phyloP scores from a whole-genome alignment of 2,329 filamentous ascomycete genomes.

The Coniochaeta sp. region DNA sequence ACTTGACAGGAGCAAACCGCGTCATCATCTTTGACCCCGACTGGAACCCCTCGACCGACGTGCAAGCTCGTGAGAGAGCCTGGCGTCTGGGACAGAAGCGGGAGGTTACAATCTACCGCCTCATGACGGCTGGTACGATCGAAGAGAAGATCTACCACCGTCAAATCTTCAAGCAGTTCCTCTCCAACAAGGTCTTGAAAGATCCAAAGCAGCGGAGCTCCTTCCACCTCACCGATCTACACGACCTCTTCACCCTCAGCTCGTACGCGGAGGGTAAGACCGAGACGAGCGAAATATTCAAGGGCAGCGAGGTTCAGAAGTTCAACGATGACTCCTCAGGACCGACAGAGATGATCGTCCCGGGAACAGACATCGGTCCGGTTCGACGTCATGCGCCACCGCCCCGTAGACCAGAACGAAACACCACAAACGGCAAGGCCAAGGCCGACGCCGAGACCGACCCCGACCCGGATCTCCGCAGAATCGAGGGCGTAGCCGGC shows the following conservation, averaged over 20 bases:
- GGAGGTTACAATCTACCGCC: slow-evolving; percentile 89
- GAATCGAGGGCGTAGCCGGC: slow-evolving; percentile 48
- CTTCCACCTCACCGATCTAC: slow-evolving; percentile 82
- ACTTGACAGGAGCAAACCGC: slow-evolving; percentile 87
- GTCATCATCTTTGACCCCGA: slow-evolving; percentile 99
- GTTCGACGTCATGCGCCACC: too few relatives aligned
- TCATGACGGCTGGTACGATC: slow-evolving; percentile 98
- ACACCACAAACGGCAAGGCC: too few relatives aligned
- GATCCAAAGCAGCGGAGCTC: slow-evolving; percentile 90
- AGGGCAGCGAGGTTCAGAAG: slow-evolving; percentile 71
- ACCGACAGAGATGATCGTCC: slow-evolving; percentile 19
- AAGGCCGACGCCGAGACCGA: background rate
- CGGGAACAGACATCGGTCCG: slow-evolving; percentile 16
- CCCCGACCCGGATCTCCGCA: slow-evolving; percentile 7
- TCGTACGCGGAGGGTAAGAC: slow-evolving; percentile 62
- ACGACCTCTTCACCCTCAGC: slow-evolving; percentile 82
- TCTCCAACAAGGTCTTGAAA: slow-evolving; percentile 91
- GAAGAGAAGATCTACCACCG: slow-evolving; percentile 99
- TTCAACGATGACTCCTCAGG: slow-evolving; percentile 39
- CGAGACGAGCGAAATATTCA: slow-evolving; percentile 80
- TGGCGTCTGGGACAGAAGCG: slow-evolving; percentile 94
- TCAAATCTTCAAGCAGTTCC: slow-evolving; percentile 96
- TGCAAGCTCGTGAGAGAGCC: slow-evolving; percentile 89
- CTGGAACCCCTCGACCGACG: slow-evolving; percentile 96
- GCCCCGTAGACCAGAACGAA: too few relatives aligned